These are phyloP conservation scores for Mercurialis annua DNA, from an alignment of 345 rosid species.

Conservation along the genomic window DNA sequence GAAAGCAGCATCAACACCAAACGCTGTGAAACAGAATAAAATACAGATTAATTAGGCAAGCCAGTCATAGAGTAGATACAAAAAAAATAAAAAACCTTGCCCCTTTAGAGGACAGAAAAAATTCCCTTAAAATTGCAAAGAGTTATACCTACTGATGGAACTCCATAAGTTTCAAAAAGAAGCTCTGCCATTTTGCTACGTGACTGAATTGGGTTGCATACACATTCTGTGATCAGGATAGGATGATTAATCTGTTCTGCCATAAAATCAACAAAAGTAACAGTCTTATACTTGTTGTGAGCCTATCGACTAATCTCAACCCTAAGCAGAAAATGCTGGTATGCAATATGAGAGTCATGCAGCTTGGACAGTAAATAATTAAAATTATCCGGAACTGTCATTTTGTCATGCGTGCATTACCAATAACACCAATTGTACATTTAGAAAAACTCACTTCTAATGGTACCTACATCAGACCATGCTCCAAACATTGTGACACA, in stretches of 20 bases:
- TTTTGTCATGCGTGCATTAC: not conserved
- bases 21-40: conserved; percentile 46
- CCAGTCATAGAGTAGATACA: not conserved
- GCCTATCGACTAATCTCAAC: conserved; percentile 8
- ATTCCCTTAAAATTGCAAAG: not conserved
- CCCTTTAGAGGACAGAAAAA: not conserved
- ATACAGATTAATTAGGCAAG: conserved; percentile 12
- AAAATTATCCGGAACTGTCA: not conserved
- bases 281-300: conserved; percentile 21
- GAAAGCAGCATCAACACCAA: conserved; percentile 95
- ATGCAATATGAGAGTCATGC: not conserved
- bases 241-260: conserved; percentile 92
- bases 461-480: not conserved
- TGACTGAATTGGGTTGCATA: conserved; percentile 86
- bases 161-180: conserved; percentile 93
- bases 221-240: conserved; percentile 85
- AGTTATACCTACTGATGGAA: conserved; percentile 82
- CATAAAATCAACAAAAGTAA: conserved; percentile 43
- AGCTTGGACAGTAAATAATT: not conserved
- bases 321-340: not conserved
- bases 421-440: not conserved
- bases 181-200: conserved; percentile 99
- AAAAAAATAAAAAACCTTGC: not conserved
- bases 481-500: not conserved
- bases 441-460: not conserved